Base-by-base conservation (phyloP, 1,284 basidiomycete species). In the Leccinum fallax region DNA sequence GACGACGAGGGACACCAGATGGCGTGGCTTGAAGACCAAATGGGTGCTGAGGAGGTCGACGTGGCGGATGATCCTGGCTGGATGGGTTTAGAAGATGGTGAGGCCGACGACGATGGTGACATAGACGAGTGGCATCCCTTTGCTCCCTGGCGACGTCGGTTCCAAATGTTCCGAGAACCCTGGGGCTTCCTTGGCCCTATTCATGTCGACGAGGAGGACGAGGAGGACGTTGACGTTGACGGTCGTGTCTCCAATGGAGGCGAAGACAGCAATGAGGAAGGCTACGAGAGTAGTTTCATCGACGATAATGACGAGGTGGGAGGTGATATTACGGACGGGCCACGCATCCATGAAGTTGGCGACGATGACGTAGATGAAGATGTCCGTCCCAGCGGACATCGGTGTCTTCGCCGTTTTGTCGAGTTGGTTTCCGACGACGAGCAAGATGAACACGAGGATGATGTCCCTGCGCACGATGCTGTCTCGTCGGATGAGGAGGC, bases 201-300 rank as follows among this genome's bases (percentile, higher is more conserved):
- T 38, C 61, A 65, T 38, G 57, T 72, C 38, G 72, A 69, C 9
- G 71, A 66, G n/a, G 75, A 70, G 10, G 71, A 67, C 26, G 73
- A 67, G 3, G 71, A 72, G 2, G 71, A 72, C 1, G 71, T 69
- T 5, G 71, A 70, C 5, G 24, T 40, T 28, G 13, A 62, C 28
- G 68, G 71, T 1, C 66, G 54, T 10, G 55, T 34, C 51, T 54
- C 10, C 7, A 59, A 61, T n/a, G 62, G 62, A n/a, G 73, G 60
- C 10, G 70, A 63, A 7, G 74, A 70, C 19, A 71, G 72, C 28
- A 72, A 67, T 1, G 72, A 68, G 6, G 70, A 69, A 19, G 72
- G 69, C 2, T 82, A 83, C 59, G 82, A 81, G 62, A 79, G 78
- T 64, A 83, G 82, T 66, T 85, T 85, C 62, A 83, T 85, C 54